Evolutionary conservation across 2,329 filamentous ascomycete genomes (phyloP).

Genomic region (Alternaria alternata): DNA sequence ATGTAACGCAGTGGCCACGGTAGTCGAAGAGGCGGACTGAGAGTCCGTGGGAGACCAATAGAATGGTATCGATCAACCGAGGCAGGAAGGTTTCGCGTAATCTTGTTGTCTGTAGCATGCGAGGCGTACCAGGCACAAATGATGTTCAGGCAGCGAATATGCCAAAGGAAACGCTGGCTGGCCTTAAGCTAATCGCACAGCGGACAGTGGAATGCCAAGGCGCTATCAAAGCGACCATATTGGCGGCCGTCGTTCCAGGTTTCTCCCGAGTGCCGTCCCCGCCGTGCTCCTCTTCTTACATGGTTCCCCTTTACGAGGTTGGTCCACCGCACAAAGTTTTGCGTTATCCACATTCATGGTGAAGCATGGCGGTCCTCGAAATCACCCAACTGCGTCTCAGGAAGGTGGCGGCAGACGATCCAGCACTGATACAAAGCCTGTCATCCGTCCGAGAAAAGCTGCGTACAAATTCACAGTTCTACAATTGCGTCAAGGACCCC

Average conservation of each 20-base stretch:
- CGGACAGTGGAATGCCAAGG: not conserved
- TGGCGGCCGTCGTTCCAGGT: not conserved
- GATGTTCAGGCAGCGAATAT: conserved; percentile 6
- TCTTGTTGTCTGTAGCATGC: conserved; percentile 10
- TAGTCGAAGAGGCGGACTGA: conserved; percentile 13
- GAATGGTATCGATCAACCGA: not conserved
- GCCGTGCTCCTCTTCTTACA: not conserved
- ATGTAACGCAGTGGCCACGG: conserved; percentile 20
- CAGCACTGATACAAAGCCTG: conserved; percentile 38
- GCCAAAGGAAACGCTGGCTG: not conserved
- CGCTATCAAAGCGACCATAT: not conserved
- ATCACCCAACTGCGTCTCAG: conserved; percentile 39
- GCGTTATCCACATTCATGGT: conserved; percentile 19
- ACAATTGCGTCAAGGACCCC: conserved; percentile 40
- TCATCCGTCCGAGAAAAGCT: conserved; percentile 37
- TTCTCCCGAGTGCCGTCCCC: not conserved
- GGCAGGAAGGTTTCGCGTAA: conserved; percentile 7
- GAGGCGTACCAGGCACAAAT: conserved; percentile 8
- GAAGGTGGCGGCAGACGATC: conserved; percentile 27
- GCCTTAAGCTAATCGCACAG: conserved; percentile 4
- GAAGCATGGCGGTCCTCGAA: conserved; percentile 40
- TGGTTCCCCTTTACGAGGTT: conserved; percentile 23
- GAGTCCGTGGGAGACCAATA: conserved; percentile 5
- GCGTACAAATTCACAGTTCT: conserved; percentile 40
- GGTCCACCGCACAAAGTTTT: conserved; percentile 32